Evolutionary conservation across 2,329 filamentous ascomycete genomes (phyloP).

Genomic region (Pseudogymnoascus verrucosus): DNA sequence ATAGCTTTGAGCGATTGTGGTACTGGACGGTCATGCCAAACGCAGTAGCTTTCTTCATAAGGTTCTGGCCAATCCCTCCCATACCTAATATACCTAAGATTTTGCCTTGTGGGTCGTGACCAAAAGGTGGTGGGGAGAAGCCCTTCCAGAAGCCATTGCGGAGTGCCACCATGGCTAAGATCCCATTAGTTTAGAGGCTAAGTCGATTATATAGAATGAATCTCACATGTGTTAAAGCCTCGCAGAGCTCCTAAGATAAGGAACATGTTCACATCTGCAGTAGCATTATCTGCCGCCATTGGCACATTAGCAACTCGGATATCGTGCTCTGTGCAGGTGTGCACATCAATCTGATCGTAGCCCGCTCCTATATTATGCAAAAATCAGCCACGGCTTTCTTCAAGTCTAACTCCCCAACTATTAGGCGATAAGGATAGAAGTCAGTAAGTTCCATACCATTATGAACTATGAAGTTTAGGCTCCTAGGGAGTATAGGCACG

Average conservation of each 20-base stretch:
- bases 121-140: conserved; percentile 35
- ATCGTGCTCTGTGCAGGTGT: conserved; percentile 57
- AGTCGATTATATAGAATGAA: too few relatives aligned
- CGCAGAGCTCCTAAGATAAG: conserved; percentile 71
- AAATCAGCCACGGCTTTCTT: conserved; percentile 39
- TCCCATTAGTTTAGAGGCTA: conserved; percentile 37
- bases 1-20: conserved; percentile 58
- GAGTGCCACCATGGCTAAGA: conserved; percentile 35
- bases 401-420: conserved; percentile 32
- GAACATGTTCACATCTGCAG: conserved; percentile 72
- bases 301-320: conserved; percentile 71
- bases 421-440: conserved; percentile 37
- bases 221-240: conserved; percentile 48
- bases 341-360: conserved; percentile 72
- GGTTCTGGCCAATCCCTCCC: conserved; percentile 72
- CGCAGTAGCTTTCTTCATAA: conserved; percentile 61
- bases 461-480: conserved; percentile 28
- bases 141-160: conserved; percentile 57
- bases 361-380: conserved; percentile 54
- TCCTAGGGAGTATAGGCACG: conserved; percentile 32
- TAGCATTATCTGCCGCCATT: conserved; percentile 68
- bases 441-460: conserved; percentile 23
- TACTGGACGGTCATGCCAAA: conserved; percentile 72
- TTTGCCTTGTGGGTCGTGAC: conserved; percentile 67
- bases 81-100: conserved; percentile 73